A percentile compares a stretch with the other conserved stretches of the same genome.
These are phyloP conservation scores for Penicillium roqueforti DNA, from an alignment of 495 filamentous ascomycete genomes.

Conservation along the genomic window DNA sequence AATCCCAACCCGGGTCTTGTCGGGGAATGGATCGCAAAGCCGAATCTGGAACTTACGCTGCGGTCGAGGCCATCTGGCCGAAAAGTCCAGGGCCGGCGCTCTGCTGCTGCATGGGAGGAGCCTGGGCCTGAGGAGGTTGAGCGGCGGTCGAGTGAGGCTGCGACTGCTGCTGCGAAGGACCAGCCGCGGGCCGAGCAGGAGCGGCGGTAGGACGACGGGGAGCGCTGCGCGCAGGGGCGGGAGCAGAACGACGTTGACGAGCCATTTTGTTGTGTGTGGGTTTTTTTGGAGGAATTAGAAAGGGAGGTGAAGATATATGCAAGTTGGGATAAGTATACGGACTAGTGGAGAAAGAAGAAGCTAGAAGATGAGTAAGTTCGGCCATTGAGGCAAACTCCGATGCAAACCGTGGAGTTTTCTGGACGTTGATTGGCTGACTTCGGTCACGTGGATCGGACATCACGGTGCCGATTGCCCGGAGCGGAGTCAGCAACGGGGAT, in stretches of 20 bases:
- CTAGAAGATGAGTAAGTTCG: constrained; percentile 25
- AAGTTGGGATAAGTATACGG: constrained; percentile 10
- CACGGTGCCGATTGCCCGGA: not conserved
- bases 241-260: constrained; percentile 66
- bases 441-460: constrained; percentile 13
- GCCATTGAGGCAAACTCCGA: constrained; percentile 26
- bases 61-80: constrained; percentile 82
- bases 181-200: constrained; percentile 54
- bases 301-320: constrained; percentile 11
- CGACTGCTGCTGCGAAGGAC: constrained; percentile 44
- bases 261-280: constrained; percentile 53
- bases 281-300: constrained; percentile 11
- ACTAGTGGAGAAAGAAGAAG: constrained; percentile 24
- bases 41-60: constrained; percentile 56
- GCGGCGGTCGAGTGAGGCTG: constrained; percentile 64
- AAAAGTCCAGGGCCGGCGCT: constrained; percentile 70
- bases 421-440: constrained; percentile 19
- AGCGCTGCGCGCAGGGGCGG: constrained; percentile 53
- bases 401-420: constrained; percentile 15
- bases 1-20: constrained; percentile 11
- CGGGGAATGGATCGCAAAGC: not conserved
- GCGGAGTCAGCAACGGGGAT: constrained; percentile 5
- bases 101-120: constrained; percentile 46
- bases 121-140: constrained; percentile 43
- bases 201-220: constrained; percentile 65